Base-by-base conservation (phyloP, 2,329 filamentous ascomycete species). In the Colletotrichum tofieldiae region DNA sequence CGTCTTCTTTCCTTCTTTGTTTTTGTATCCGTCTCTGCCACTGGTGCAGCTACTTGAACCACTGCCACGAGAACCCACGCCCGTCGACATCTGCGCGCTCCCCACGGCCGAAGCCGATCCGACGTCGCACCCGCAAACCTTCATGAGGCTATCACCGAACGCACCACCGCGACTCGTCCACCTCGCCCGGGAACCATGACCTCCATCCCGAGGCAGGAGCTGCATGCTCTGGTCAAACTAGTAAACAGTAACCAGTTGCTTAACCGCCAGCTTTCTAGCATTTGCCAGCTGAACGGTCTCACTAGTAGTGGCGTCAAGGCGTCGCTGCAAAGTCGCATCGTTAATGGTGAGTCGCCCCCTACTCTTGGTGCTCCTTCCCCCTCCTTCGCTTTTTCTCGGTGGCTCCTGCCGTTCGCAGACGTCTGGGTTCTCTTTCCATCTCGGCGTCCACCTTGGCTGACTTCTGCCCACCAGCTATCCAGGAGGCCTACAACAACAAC, bases 301-400 rank as follows among this genome's bases (percentile, higher is more conserved):
- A 89, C 90, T 75, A 93, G 94, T 73, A 93, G 92, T 37, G 96
- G 96, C 26, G 92, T 96, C 78, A 99, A 99, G 86, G 90, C 91
- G 43, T 89, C 93, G 52, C 85, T 98, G 72, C 95, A 98, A 82
- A 84, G 85, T 71, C 92, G 96, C 77, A 93, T 98, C 73, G 90
- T 93, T 74, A 86, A 90, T 71, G 89, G 96, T 98, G 87, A 83
- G 93, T 90, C 65, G 67, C 58, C 73, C 67, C 64, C 70, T 59
- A 29, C 32, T 52, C 64, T 52, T 56, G 16, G 74, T 61, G 58
- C 70, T 71, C 52, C 56, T 59, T 68, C 52, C 55, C 60, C 55
- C 63, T 49, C 32, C 73, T 71, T 45, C 69, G 64, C 52, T 69
- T 45, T 73, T 72, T 32, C 32, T 58, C 52, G 56, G 55, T 55